phyloP scores from a whole-genome alignment of 2,329 filamentous ascomycete species.

The Corinectria fuckeliana region DNA sequence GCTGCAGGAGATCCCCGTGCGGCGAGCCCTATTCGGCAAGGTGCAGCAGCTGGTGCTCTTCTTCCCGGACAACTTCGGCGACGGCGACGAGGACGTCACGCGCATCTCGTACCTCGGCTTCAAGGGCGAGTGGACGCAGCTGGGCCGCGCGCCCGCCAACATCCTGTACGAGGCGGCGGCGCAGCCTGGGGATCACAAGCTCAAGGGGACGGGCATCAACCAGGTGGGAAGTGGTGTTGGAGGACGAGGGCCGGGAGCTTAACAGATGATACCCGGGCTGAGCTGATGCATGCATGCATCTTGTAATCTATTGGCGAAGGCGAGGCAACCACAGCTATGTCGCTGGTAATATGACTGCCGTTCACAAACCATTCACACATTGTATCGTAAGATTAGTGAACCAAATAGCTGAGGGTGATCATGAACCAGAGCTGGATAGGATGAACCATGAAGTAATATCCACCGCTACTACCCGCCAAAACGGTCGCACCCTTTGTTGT shows the following conservation, averaged over 20 bases:
- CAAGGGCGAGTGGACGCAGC: conserved; percentile 89
- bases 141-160: conserved; percentile 74
- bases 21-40: conserved; percentile 85
- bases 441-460: too few relatives aligned
- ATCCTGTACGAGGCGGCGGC: conserved; percentile 94
- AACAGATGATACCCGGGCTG: too few relatives aligned
- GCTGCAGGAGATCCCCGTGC: conserved; percentile 86
- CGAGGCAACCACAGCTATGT: too few relatives aligned
- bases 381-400: too few relatives aligned
- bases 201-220: conserved; percentile 63
- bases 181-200: conserved; percentile 85
- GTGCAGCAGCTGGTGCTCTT: conserved; percentile 86
- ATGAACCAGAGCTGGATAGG: too few relatives aligned
- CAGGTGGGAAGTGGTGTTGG: conserved; percentile 63
- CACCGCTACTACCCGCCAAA: too few relatives aligned
- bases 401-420: too few relatives aligned
- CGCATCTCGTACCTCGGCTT: conserved; percentile 86
- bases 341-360: too few relatives aligned
- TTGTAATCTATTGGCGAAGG: too few relatives aligned
- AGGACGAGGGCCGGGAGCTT: conserved; percentile 46
- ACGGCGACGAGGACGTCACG: conserved; percentile 80
- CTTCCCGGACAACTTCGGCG: conserved; percentile 88
- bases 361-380: too few relatives aligned
- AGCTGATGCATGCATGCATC: too few relatives aligned
- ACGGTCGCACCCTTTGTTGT: too few relatives aligned